Evolutionary conservation across 2,329 filamentous ascomycete genomes (phyloP), one percentile per base, ranked within the genome.

Genomic region (Periconia sp.): DNA sequence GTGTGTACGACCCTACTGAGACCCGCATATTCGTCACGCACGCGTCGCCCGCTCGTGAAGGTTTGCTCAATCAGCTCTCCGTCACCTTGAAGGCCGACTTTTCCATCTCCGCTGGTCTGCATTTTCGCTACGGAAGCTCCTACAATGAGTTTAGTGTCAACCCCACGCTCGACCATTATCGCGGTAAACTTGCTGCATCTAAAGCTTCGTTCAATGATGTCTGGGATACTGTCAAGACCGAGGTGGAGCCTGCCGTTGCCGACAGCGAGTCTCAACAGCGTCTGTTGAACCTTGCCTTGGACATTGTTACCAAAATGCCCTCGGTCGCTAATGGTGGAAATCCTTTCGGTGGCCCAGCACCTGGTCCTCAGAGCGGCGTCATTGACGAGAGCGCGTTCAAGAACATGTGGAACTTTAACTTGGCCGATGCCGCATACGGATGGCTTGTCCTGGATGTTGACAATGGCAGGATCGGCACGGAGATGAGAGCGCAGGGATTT

Each of bases 381-480:
- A 92, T 99, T 17, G 94, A 99, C 59, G 94, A 99, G 80, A 97
- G 92, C 67, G 94, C 94, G 1, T 99, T 99, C 84, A 99, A 99
- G 81, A 99, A 99, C 74, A 97, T 97, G 94, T 99, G 94, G 94
- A 99, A 99, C 76, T 99, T 99, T 79, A 97, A 97, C 75, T 77
- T 99, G 61, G 94, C 94, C 30, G 94, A 99, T 79, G 94, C 94
- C 51, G 93, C 94, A 18, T 99, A 97, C 73, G 94, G 94, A 56
- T 99, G 92, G 82, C 82, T 99, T 48, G 92, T 97, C 15, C 78
- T 99, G 53, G 94, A 99, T 73, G 88, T 99, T 55, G 94, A 99
- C 71, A 90, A 92, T 69, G 94, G 94, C 48, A 87, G 94, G 42
- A 97, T 99, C 64, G 94, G 92, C 45, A 99, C 94, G 0, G 94